A percentile compares a stretch with the other conserved stretches of the same genome.
phyloP scores from a whole-genome alignment of 2,329 filamentous ascomycete genomes.

The Neodidymelliopsis sp. region DNA sequence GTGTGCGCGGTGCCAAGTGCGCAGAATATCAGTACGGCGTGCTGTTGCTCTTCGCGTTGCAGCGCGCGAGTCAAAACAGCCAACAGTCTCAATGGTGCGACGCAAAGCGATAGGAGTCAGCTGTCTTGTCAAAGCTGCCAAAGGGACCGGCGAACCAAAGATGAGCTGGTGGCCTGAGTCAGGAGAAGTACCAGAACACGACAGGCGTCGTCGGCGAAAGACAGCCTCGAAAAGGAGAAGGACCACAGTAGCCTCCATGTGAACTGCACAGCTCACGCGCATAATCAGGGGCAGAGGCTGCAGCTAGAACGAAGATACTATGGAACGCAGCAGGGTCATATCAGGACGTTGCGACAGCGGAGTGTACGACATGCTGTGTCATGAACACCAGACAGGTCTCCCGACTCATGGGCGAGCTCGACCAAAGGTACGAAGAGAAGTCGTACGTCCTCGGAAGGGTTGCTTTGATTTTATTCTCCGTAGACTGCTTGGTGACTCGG shows the following conservation, averaged over 20 bases:
- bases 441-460: not conserved
- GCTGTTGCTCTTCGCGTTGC: conserved; percentile 11
- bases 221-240: not conserved
- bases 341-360: conserved; percentile 13
- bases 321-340: conserved; percentile 3
- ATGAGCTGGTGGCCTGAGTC: conserved; percentile 1
- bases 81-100: conserved; percentile 12
- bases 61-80: conserved; percentile 5
- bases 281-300: conserved; percentile 1
- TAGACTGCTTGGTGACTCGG: conserved; percentile 7
- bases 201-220: not conserved
- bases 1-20: too few species aligned
- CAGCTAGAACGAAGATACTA: conserved; percentile 1
- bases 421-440: not conserved
- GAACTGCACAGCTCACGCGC: conserved; percentile 4
- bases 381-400: conserved; percentile 20
- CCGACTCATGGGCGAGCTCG: conserved; percentile 6
- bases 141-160: conserved; percentile 13
- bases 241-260: conserved; percentile 5
- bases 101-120: conserved; percentile 3
- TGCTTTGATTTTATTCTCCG: conserved; percentile 12
- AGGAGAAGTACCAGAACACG: conserved; percentile 2
- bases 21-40: not conserved
- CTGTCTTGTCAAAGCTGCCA: conserved; percentile 6
- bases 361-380: conserved; percentile 23